phyloP scores from a whole-genome alignment of 495 filamentous ascomycete species.

The Astrocystis sublimbata region DNA sequence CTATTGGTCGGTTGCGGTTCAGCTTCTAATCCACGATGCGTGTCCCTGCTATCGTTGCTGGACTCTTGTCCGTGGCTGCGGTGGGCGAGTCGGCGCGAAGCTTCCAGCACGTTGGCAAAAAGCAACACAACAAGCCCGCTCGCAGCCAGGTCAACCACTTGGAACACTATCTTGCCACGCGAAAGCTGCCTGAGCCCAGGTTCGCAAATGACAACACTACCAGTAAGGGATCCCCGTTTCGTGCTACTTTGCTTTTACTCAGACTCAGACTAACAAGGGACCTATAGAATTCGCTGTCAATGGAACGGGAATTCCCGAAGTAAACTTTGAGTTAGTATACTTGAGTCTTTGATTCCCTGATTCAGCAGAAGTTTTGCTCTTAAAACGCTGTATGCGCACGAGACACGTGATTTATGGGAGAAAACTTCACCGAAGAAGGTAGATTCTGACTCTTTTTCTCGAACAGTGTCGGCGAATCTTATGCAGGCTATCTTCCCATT shows the following conservation, averaged over 20 bases:
- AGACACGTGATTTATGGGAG: too few relatives aligned
- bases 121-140: conserved; percentile 21
- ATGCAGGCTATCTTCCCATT: conserved; percentile 76
- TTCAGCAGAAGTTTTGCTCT: too few relatives aligned
- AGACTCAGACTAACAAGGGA: background rate
- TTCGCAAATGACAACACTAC: conserved; percentile 42
- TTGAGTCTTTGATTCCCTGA: too few relatives aligned
- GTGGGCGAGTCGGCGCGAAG: conserved; percentile 32
- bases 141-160: conserved; percentile 7
- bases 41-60: conserved; percentile 26
- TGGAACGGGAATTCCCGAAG: conserved; percentile 68
- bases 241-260: background rate
- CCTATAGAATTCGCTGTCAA: conserved; percentile 63
- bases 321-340: conserved; percentile 79
- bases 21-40: conserved; percentile 30
- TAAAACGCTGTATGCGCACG: too few relatives aligned
- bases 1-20: background rate
- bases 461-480: conserved; percentile 78
- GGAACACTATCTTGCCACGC: conserved; percentile 29
- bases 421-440: too few relatives aligned
- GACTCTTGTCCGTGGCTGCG: conserved; percentile 29
- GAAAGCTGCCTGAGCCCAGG: conserved; percentile 25
- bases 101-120: conserved; percentile 41
- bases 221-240: conserved; percentile 23
- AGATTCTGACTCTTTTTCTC: too few relatives aligned